phyloP scores from a whole-genome alignment of 2,329 filamentous ascomycete genomes.

The Diaporthe velutina region DNA sequence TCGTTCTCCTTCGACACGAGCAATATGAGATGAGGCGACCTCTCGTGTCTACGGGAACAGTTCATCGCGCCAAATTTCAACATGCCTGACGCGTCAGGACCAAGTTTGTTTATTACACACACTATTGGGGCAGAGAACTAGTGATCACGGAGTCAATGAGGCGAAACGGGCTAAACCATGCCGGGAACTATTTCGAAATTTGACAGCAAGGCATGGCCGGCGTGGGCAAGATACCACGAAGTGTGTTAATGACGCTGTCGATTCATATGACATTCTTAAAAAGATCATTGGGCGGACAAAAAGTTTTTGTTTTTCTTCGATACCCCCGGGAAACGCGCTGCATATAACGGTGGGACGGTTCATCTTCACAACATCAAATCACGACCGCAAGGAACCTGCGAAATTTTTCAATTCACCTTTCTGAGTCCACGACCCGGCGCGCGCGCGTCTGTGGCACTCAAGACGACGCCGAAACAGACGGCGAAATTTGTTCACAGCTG shows the following conservation, averaged over 20 bases:
- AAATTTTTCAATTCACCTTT: constrained; percentile 1
- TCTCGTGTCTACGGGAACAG: background rate
- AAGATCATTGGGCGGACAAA: constrained; percentile 27
- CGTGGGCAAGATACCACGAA: background rate
- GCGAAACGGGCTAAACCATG: background rate
- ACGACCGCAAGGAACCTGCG: constrained; percentile 20
- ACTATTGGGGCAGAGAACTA: background rate
- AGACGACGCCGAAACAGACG: background rate
- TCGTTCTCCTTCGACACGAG: constrained; percentile 81
- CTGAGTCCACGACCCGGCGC: constrained; percentile 8
- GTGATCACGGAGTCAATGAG: constrained; percentile 3
- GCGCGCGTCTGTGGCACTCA: background rate
- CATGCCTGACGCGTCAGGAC: constrained; percentile 15
- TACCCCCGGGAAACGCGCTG: constrained; percentile 38
- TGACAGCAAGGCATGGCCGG: constrained; percentile 2
- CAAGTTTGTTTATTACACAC: background rate
- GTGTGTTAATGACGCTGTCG: background rate
- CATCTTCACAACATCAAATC: constrained; percentile 21
- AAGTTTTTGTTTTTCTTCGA: constrained; percentile 35
- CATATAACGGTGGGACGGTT: constrained; percentile 35
- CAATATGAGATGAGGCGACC: constrained; percentile 58
- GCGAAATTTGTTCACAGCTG: background rate
- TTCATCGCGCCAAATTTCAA: background rate
- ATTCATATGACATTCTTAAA: constrained; percentile 15
- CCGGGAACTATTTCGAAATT: background rate